Conservation (phyloP, 208 protist genomes). For the Entamoeba moshkovskii region DNA sequence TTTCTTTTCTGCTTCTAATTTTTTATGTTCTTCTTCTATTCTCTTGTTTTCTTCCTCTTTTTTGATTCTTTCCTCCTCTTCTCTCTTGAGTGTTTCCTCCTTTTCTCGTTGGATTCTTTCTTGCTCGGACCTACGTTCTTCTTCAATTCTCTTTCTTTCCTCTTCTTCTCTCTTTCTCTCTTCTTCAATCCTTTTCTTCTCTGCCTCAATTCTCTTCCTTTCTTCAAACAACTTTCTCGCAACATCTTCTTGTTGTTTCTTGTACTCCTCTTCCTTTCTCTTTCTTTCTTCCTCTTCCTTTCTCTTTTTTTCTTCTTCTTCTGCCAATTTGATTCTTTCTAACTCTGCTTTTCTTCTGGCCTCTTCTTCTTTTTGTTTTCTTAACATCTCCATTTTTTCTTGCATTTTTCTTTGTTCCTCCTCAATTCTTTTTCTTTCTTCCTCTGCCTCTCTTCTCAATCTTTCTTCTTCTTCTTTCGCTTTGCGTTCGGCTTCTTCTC, state of each 20-base stretch:
- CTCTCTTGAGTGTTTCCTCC: too few relatives aligned
- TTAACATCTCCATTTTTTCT: background rate
- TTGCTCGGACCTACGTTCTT: background rate
- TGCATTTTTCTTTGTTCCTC: background rate
- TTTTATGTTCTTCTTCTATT: background rate
- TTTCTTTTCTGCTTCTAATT: background rate
- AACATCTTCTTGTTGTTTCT: background rate
- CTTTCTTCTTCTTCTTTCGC: background rate
- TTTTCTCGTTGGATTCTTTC: background rate
- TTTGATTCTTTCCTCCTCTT: background rate
- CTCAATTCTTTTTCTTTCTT: background rate
- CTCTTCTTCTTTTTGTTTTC: background rate
- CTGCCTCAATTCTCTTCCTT: background rate
- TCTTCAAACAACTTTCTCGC: background rate
- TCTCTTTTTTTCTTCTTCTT: background rate
- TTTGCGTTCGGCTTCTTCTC: background rate
- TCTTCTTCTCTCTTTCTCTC: background rate
- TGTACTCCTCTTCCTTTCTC: background rate
- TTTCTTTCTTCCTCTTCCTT: background rate
- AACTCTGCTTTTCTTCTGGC: background rate
- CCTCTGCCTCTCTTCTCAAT: background rate
- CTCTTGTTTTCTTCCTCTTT: background rate
- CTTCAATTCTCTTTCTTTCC: background rate
- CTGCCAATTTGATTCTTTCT: background rate
- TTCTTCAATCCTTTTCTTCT: background rate